Percentiles rank a stretch among this genome's conserved stretches.
phyloP scores from a whole-genome alignment of 2,329 filamentous ascomycete genomes.

The Pseudonectria foliicola region DNA sequence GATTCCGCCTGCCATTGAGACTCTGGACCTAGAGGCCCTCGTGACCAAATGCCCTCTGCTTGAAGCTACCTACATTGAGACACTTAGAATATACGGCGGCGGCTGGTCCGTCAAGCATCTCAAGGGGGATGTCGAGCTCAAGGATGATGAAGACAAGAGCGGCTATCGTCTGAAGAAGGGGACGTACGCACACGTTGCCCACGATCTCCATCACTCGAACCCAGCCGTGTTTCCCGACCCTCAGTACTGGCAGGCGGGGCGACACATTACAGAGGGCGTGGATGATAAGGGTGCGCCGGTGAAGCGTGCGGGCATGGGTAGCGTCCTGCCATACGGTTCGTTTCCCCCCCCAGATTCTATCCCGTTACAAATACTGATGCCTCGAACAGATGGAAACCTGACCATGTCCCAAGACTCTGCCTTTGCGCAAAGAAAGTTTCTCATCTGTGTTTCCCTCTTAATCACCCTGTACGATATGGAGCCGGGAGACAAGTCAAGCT shows the following conservation, averaged over 20 bases:
- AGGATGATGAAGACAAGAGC: slow-evolving; percentile 15
- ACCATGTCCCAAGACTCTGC: slow-evolving; percentile 27
- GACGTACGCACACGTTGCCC: slow-evolving; percentile 26
- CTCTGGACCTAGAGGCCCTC: slow-evolving; percentile 30
- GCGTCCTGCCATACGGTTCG: slow-evolving; percentile 28
- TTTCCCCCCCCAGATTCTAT: background rate
- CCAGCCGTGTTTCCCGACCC: slow-evolving; percentile 26
- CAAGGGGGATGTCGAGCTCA: slow-evolving; percentile 26
- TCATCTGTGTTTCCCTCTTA: slow-evolving; percentile 28
- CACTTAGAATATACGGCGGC: slow-evolving; percentile 31
- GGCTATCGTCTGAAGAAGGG: slow-evolving; percentile 28
- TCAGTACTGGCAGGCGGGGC: slow-evolving; percentile 27
- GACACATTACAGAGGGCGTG: slow-evolving; percentile 24
- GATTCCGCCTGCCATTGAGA: slow-evolving; percentile 27
- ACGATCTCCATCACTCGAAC: slow-evolving; percentile 30
- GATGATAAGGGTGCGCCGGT: slow-evolving; percentile 18
- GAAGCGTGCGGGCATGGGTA: slow-evolving; percentile 17
- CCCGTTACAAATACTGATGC: slow-evolving; percentile 4
- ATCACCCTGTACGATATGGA: slow-evolving; percentile 31
- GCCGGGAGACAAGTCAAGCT: slow-evolving; percentile 21
- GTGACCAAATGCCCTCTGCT: slow-evolving; percentile 30
- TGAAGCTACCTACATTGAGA: slow-evolving; percentile 34
- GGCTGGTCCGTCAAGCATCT: slow-evolving; percentile 25
- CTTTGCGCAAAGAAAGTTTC: slow-evolving; percentile 27
- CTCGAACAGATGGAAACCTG: slow-evolving; percentile 22